Base-by-base conservation (phyloP, 1,284 basidiomycete genomes). In the Boletus smithii region DNA sequence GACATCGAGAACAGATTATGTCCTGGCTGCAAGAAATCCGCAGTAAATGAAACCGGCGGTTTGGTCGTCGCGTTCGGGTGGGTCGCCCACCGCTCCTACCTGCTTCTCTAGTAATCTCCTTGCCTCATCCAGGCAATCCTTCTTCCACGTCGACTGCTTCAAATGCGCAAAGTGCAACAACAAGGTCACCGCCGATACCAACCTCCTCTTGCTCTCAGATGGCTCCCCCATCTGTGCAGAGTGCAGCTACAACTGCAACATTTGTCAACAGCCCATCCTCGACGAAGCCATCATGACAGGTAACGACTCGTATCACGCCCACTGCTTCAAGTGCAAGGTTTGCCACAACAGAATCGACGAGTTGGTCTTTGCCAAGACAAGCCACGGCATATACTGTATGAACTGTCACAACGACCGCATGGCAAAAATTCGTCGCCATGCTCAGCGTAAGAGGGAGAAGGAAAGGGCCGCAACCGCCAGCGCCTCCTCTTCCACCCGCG, bases 271-370 rank as follows among this genome's bases (percentile, higher is more conserved):
- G 44, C 90, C 91, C 33, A 97, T 97, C 59, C 85, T 94, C 45
- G 93, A 97, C 71, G 94, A 97, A 66, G 95, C 95, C 14, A 97
- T 98, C 70, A 97, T 98, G 89, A 95, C 95, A 11, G 94, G 95
- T 48, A 94, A 99, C 69, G 95, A 98, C 67, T 94, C 93, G 1
- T 99, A 98, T 62, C 95, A 99, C 68, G 95, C 95, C 3, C 89
- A 95, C 58, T 99, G 95, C 73, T 99, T 99, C 77, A 95, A 94
- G 58, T 99, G 95, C 73, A 88, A 93, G 59, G 88, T 94, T 31
- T 99, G 95, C 74, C 84, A 85, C 65, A 87, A 88, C 63, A 81
- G 91, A 50, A 99, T 99, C 59, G 95, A 98, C 69, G 95, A 99
- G 67, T 83, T 99, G 44, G 92, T 98, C 48, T 99, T 98, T 61